Conservation (phyloP, 2,329 filamentous ascomycete species). For the Calonectria pteridis region DNA sequence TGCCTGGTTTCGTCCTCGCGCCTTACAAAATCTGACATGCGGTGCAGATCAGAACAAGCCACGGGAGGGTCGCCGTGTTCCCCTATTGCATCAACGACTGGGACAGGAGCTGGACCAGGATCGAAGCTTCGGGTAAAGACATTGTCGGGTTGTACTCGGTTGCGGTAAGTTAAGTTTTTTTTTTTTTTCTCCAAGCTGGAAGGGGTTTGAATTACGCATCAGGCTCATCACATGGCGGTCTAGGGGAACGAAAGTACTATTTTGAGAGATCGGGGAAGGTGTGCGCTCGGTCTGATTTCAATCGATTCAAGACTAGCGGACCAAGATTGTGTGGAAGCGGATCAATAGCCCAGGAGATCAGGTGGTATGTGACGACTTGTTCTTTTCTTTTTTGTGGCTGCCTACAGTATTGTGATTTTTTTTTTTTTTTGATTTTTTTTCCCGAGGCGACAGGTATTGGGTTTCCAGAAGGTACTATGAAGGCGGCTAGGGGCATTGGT, state of each 20-base stretch:
- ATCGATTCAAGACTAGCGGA: background rate
- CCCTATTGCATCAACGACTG: background rate
- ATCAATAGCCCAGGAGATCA: no score
- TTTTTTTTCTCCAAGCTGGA: background rate
- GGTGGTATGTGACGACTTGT: background rate
- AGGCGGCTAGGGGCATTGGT: background rate
- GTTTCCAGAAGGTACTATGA: constrained; percentile 10
- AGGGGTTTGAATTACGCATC: background rate
- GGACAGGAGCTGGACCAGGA: background rate
- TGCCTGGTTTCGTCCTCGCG: background rate
- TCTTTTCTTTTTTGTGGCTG: background rate
- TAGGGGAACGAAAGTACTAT: background rate
- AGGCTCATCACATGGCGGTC: background rate
- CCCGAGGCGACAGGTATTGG: background rate
- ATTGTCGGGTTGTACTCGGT: constrained; percentile 6
- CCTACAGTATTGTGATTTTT: no score
- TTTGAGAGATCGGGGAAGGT: background rate
- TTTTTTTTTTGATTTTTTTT: no score
- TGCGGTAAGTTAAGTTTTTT: background rate
- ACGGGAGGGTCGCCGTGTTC: background rate
- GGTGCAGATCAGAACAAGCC: background rate
- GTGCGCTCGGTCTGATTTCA: background rate
- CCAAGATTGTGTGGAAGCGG: background rate
- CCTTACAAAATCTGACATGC: background rate
- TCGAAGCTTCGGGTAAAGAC: background rate